Percentiles rank a stretch among this genome's conserved stretches.
These are phyloP conservation scores for Thelonectria olida DNA, from an alignment of 2,329 filamentous ascomycete genomes.

Conservation along the genomic window DNA sequence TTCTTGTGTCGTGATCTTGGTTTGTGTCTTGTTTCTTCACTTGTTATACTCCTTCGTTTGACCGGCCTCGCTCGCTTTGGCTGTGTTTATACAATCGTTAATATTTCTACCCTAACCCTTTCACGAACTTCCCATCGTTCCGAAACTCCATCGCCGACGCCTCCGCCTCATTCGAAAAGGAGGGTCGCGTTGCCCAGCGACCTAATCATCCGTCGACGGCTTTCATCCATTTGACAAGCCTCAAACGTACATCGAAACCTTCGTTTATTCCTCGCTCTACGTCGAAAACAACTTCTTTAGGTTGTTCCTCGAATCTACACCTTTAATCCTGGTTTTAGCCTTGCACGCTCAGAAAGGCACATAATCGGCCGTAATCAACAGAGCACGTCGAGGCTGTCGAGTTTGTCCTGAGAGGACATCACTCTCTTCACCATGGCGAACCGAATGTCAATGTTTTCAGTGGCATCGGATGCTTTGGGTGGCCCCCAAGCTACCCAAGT, in stretches of 20 bases:
- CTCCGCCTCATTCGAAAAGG: slow-evolving; percentile 36
- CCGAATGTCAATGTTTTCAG: slow-evolving; percentile 75
- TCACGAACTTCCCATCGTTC: neutral
- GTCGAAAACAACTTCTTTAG: slow-evolving; percentile 13
- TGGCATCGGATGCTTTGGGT: slow-evolving; percentile 70
- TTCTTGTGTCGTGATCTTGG: slow-evolving; percentile 27
- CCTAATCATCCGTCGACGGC: slow-evolving; percentile 30
- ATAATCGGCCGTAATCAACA: slow-evolving; percentile 24
- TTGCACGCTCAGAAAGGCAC: slow-evolving; percentile 19
- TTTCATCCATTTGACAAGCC: slow-evolving; percentile 25
- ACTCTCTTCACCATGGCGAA: slow-evolving; percentile 61
- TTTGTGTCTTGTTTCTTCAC: slow-evolving; percentile 27
- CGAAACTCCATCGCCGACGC: slow-evolving; percentile 27
- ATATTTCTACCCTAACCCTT: slow-evolving; percentile 19
- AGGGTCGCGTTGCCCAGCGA: slow-evolving; percentile 44
- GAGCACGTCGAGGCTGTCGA: slow-evolving; percentile 37
- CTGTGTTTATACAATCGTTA: slow-evolving; percentile 55
- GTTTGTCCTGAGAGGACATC: slow-evolving; percentile 52
- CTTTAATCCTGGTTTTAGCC: slow-evolving; percentile 18
- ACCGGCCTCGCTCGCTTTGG: slow-evolving; percentile 69
- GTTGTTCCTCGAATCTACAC: slow-evolving; percentile 20
- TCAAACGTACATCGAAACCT: slow-evolving; percentile 19
- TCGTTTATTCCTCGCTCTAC: slow-evolving; percentile 29
- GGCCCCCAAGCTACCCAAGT: slow-evolving; percentile 80
- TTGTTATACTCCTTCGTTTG: slow-evolving; percentile 32